A percentile compares a stretch with the other conserved stretches of the same genome.
phyloP scores from a whole-genome alignment of 2,329 filamentous ascomycete species.

The Venturiaceae sp. region DNA sequence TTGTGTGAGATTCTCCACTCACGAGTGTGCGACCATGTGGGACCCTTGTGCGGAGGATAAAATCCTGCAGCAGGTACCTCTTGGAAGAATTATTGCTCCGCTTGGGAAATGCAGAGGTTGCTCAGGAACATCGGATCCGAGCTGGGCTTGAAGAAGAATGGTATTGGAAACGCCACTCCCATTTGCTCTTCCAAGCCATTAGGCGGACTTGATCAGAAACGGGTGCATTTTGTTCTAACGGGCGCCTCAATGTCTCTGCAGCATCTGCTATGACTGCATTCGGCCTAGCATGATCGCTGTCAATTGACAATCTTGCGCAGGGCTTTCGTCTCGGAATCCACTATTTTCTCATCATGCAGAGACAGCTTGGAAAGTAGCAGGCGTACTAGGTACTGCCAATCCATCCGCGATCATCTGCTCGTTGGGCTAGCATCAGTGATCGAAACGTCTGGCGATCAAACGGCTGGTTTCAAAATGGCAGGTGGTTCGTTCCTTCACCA shows the following conservation, averaged over 20 bases:
- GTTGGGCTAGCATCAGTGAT: too few species aligned
- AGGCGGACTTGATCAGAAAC: not conserved
- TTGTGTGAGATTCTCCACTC: not conserved
- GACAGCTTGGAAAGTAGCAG: not conserved
- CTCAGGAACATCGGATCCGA: not conserved
- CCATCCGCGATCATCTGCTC: not conserved
- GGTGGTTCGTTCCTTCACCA: not conserved
- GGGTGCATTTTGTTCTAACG: conserved; percentile 1
- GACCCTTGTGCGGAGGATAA: not conserved
- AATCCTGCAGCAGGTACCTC: not conserved
- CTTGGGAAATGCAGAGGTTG: not conserved
- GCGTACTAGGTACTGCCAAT: not conserved
- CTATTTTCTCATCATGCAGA: not conserved
- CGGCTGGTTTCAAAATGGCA: not conserved
- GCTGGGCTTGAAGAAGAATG: not conserved
- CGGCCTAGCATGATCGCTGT: not conserved
- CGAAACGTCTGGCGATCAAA: not conserved
- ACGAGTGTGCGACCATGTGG: too few species aligned
- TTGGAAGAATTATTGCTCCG: not conserved
- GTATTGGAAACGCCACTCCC: not conserved
- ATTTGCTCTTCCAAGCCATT: not conserved
- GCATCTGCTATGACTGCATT: not conserved
- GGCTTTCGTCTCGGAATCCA: not conserved
- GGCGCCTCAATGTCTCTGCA: not conserved
- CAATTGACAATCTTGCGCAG: not conserved